These are phyloP conservation scores for Paraurostyla sp. DNA, from an alignment of 73 alveolate species.

Conservation along the genomic window DNA sequence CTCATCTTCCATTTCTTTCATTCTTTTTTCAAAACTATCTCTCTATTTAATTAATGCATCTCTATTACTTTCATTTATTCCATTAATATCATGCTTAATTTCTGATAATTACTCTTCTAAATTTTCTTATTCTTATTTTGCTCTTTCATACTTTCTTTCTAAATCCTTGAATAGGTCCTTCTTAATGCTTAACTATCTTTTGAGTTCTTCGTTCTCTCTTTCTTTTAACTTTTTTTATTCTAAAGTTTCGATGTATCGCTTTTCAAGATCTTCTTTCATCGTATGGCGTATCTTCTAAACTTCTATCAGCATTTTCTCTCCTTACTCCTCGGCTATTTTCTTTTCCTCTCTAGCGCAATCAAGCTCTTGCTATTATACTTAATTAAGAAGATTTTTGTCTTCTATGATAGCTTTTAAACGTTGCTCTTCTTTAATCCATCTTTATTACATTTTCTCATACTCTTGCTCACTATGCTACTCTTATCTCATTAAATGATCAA, in stretches of 20 bases:
- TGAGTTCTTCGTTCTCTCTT: constrained; percentile 36
- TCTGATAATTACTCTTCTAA: background rate
- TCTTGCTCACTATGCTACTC: constrained; percentile 7
- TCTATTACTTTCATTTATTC: constrained; percentile 29
- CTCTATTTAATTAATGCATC: constrained; percentile 12
- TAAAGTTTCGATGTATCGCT: background rate
- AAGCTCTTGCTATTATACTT: background rate
- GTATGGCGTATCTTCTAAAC: background rate
- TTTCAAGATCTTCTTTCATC: constrained; percentile 44
- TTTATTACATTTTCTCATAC: background rate
- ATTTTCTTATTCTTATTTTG: background rate
- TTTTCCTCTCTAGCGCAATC: constrained; percentile 39
- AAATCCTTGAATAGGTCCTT: background rate
- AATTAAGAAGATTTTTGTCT: constrained; percentile 24
- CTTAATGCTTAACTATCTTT: background rate
- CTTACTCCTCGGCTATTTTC: background rate
- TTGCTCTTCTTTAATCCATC: constrained; percentile 20
- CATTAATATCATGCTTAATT: constrained; percentile 27
- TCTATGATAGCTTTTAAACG: constrained; percentile 34
- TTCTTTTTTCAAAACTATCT: constrained; percentile 40
- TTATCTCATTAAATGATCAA: background rate
- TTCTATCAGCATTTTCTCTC: constrained; percentile 27
- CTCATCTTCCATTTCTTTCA: constrained; percentile 57
- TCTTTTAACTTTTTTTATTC: constrained; percentile 20
- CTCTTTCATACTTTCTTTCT: constrained; percentile 3